These are phyloP conservation scores for Chaetothyriales sp. DNA, from an alignment of 2,329 filamentous ascomycete genomes.

Conservation along the genomic window DNA sequence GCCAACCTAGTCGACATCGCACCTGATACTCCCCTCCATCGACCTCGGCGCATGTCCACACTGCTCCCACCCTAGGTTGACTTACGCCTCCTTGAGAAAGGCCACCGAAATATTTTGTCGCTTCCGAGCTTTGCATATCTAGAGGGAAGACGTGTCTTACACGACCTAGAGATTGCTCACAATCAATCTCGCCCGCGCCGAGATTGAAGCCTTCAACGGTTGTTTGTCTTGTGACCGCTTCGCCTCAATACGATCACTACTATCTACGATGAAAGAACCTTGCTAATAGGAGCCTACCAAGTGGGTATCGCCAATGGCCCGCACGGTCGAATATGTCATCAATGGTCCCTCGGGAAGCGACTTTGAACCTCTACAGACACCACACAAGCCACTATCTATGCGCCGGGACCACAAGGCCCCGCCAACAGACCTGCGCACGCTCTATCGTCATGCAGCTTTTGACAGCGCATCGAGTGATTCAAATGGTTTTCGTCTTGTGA, in stretches of 20 bases:
- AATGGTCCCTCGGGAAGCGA: slow-evolving; percentile 7
- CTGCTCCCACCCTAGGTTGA: background rate
- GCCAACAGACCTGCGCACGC: slow-evolving; percentile 11
- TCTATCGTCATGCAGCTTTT: slow-evolving; percentile 13
- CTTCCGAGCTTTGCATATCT: background rate
- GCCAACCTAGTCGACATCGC: background rate
- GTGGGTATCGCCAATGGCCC: slow-evolving; percentile 4
- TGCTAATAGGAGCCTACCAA: background rate
- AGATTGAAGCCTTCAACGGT: background rate
- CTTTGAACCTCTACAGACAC: slow-evolving; percentile 2
- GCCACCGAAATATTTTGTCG: background rate
- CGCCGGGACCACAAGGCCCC: slow-evolving; percentile 7
- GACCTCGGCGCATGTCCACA: background rate
- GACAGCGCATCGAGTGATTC: slow-evolving; percentile 1
- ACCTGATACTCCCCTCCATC: background rate
- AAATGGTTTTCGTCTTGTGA: slow-evolving; percentile 1
- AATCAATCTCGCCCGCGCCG: background rate
- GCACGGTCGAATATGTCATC: slow-evolving; percentile 12
- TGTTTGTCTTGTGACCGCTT: background rate
- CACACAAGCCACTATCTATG: slow-evolving; percentile 7
- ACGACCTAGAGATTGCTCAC: background rate
- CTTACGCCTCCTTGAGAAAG: background rate
- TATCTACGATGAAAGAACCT: background rate
- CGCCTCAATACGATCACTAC: background rate
- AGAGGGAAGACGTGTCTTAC: background rate